Base-by-base conservation (phyloP, 2,329 filamentous ascomycete species). In the Colletotrichum aenigma region DNA sequence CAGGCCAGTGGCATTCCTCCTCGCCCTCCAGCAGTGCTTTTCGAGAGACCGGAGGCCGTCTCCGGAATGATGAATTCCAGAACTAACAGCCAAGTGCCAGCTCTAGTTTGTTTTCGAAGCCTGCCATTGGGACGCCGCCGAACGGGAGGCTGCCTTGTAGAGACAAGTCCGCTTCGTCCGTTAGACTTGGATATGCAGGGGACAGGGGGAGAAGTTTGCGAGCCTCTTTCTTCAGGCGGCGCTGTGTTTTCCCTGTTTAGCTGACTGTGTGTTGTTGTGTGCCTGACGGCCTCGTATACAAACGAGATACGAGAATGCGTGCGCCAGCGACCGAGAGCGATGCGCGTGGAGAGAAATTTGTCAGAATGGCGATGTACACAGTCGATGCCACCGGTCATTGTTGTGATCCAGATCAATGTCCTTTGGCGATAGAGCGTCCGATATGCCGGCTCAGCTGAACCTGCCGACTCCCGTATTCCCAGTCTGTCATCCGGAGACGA, bases 31-130 rank as follows among this genome's bases (percentile, higher is more conserved):
- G 30, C 55, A 34, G 55, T 52, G 73, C 55, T 30, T 28, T 55
- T 64, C 13, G 61, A 61, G 28, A 61, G 34, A 24, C 72, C 43
- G 73, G 70, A 75, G 38, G n/a, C 66, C 10, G 58, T 60, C 38
- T 64, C 69, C 69, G 69, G 43, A 68, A 64, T 73, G 73, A 64
- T 64, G 38, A 52, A 67, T 32, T 75, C 30, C 68, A 75, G 72
- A 55, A 52, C 68, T 32, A 72, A 24, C 18, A 60, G 62, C 64
- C 24, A 38, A 43, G 69, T 43, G 66, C 36, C 26, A 32, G 52
- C 61, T 30, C 48, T 36, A 48, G 55, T n/a, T 28, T 52, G 55
- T 32, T 43, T 13, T 43, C 32, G 16, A 55, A 36, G 32, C 21
- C 56, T 32, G 28, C n/a, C 26, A 66, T 62, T 60, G 61, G 26